These are phyloP conservation scores for Aspergillus nidulans DNA, from an alignment of 495 filamentous ascomycete genomes.

Conservation along the genomic window DNA sequence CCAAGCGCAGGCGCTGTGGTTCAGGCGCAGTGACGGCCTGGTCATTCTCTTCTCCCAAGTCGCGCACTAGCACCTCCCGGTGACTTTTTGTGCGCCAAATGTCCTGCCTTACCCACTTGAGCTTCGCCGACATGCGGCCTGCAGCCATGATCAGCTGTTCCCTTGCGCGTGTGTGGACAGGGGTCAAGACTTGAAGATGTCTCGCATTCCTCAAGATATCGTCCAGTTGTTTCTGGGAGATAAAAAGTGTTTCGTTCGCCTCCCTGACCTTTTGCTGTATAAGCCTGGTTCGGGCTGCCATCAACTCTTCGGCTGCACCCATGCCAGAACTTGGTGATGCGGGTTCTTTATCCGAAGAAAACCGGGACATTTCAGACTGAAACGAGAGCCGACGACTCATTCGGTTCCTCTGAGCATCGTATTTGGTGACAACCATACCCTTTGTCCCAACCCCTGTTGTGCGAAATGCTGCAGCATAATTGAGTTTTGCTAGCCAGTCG, in stretches of 20 bases:
- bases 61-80: slow-evolving; percentile 77
- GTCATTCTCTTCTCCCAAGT: slow-evolving; percentile 70
- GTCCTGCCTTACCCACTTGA: slow-evolving; percentile 90
- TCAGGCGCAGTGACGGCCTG: slow-evolving; percentile 20
- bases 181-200: slow-evolving; percentile 83
- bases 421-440: slow-evolving; percentile 76
- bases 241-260: slow-evolving; percentile 71
- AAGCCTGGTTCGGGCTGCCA: slow-evolving; percentile 71
- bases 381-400: slow-evolving; percentile 64
- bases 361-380: slow-evolving; percentile 32
- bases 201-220: slow-evolving; percentile 83
- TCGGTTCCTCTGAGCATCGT: slow-evolving; percentile 76
- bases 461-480: slow-evolving; percentile 91
- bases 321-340: slow-evolving; percentile 62
- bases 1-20: slow-evolving; percentile 15
- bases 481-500: slow-evolving; percentile 94
- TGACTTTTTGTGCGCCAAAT: slow-evolving; percentile 92
- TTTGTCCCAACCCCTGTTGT: slow-evolving; percentile 89
- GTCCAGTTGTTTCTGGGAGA: slow-evolving; percentile 73
- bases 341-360: slow-evolving; percentile 29
- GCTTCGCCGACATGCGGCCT: slow-evolving; percentile 76
- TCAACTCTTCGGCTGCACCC: slow-evolving; percentile 77
- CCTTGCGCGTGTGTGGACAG: slow-evolving; percentile 78
- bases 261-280: slow-evolving; percentile 81
- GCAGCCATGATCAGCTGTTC: slow-evolving; percentile 83